Base-by-base conservation (phyloP, 2,329 filamentous ascomycete genomes). In the Xylariomycetidae sp. region DNA sequence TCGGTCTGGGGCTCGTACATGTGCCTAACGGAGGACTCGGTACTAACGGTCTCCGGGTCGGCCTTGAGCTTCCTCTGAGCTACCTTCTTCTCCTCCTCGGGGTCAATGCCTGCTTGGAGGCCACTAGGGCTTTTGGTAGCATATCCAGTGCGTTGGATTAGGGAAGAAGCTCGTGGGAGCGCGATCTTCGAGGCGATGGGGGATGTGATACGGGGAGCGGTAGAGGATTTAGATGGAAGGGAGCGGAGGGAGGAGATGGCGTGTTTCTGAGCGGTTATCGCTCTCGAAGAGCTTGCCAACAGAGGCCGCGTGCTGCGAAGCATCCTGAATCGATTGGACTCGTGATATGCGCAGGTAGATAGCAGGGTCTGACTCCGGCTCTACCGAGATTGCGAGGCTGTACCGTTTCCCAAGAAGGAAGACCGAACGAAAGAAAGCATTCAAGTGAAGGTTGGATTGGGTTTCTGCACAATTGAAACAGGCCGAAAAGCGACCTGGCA, bases 31-130 rank as follows among this genome's bases (percentile, higher is more conserved):
- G 62, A 65, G 2, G 82, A 88, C 25, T 66, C 67, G 15, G 60
- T 59, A 0, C 78, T 74, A 1, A 88, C 82, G 6, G 63, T 56
- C 24, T 74, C 72, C 0, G 82, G 82, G 18, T 74, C 59, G 3
- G 74, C 51, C 37, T 74, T 53, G n/a, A 88, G 60, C 50, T 72
- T 72, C 52, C 74, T 53, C 29, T 77, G 47, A 10, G 59, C 68
- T 7, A 76, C 47, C 43, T 69, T 63, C 29, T 68, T 65, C 54
- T 85, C 81, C 19, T 61, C 61, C 43, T 81, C 65, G 25, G 55
- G 60, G 44, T 84, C 70, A 34, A 74, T 72, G 24, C 56, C 48
- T 13, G 38, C 31, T 29, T 50, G 52, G 10, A 49, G 28, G 2
- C 42, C 42, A 22, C 32, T 45, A 10, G 45, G 38, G 2, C 48